Conservation (phyloP, 1,139 yeast genomes). For the Candida glucosophila region DNA sequence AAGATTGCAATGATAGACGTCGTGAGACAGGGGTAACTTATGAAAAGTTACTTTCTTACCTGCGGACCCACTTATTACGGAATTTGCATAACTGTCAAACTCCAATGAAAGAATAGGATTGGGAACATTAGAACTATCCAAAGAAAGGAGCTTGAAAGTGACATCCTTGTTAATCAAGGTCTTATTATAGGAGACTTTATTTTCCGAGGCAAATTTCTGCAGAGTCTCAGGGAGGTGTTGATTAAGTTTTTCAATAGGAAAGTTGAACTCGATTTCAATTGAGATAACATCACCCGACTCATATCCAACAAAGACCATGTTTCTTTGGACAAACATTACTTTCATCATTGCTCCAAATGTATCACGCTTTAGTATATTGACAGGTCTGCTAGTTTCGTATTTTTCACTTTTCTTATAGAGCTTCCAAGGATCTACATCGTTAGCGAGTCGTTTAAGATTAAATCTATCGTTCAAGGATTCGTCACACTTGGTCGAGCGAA, state of each 20-base stretch:
- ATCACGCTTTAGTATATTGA: conserved; percentile 15
- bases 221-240: no score
- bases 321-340: conserved; percentile 20
- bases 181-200: no score
- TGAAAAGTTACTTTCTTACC: conserved; percentile 23
- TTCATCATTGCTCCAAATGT: conserved; percentile 53
- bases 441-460: conserved; percentile 15
- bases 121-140: conserved; percentile 31
- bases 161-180: conserved; percentile 17
- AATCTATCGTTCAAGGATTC: conserved; percentile 8
- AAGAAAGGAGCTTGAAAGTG: conserved; percentile 12
- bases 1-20: conserved; percentile 6
- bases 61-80: conserved; percentile 36
- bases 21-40: conserved; percentile 5
- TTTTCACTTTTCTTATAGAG: conserved; percentile 7
- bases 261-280: conserved; percentile 10
- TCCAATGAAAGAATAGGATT: conserved; percentile 41
- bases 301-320: conserved; percentile 38
- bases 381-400: conserved; percentile 7
- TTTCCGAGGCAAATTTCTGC: no score
- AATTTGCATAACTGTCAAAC: conserved; percentile 7
- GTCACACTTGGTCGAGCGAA: conserved; percentile 1
- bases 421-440: conserved; percentile 17
- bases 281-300: conserved; percentile 50
- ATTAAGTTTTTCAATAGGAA: not conserved